Evolutionary conservation across 768 basidiomycete species (phyloP).

Genomic region (Lepiota venenata): DNA sequence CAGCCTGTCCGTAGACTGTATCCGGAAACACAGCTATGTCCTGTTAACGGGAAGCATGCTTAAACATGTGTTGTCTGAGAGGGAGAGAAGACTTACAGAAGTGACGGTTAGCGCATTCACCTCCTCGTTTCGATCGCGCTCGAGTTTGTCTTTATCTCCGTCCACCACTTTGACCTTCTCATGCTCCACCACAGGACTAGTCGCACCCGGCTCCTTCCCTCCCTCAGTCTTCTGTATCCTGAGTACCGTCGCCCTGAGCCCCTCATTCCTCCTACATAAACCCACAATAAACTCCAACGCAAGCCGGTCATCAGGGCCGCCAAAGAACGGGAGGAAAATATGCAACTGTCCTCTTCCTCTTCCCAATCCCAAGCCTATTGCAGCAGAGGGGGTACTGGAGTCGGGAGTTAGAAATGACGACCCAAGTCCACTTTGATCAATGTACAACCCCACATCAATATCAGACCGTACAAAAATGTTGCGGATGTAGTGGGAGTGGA

Average conservation of each 20-base stretch:
- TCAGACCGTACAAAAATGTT: slow-evolving; percentile 68
- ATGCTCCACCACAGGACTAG: neutral
- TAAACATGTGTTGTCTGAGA: neutral
- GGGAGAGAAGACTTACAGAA: slow-evolving; percentile 35
- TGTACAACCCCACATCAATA: slow-evolving; percentile 79
- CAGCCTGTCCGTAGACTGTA: slow-evolving; percentile 64
- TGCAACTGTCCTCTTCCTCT: slow-evolving; percentile 36
- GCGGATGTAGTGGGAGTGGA: slow-evolving; percentile 84
- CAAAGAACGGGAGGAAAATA: slow-evolving; percentile 88
- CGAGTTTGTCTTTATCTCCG: slow-evolving; percentile 21
- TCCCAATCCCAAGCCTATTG: slow-evolving; percentile 10
- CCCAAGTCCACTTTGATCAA: slow-evolving; percentile 57
- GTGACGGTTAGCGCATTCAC: slow-evolving; percentile 40
- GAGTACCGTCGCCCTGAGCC: slow-evolving; percentile 72
- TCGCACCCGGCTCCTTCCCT: neutral
- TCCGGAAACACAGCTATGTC: slow-evolving; percentile 49
- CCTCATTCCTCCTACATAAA: slow-evolving; percentile 60
- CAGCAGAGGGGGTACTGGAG: neutral
- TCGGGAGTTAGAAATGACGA: neutral
- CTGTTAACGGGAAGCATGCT: slow-evolving; percentile 15
- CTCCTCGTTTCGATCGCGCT: slow-evolving; percentile 23
- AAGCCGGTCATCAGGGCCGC: slow-evolving; percentile 89
- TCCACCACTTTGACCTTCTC: slow-evolving; percentile 20
- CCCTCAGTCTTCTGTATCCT: slow-evolving; percentile 52
- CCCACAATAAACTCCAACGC: slow-evolving; percentile 85